phyloP scores from a whole-genome alignment of 306 rosid species.

The Potentilla sterilis region DNA sequence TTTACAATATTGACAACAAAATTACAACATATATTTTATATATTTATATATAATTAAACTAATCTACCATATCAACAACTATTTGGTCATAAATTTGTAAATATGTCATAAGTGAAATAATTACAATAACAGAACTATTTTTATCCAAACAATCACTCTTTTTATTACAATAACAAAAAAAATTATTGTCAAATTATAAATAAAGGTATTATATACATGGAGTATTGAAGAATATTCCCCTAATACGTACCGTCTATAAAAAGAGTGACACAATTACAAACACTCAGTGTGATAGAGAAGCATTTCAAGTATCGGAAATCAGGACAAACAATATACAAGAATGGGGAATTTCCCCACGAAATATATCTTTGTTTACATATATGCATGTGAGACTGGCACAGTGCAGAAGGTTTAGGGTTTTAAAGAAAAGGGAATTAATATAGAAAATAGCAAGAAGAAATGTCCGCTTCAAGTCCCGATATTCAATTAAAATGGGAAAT shows the following conservation, averaged over 20 bases:
- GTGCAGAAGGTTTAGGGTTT: conserved; percentile 15
- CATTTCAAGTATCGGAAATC: neutral
- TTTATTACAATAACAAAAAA: too few relatives aligned
- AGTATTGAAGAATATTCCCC: too few relatives aligned
- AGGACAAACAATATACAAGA: neutral
- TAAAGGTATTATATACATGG: too few relatives aligned
- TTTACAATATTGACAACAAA: too few relatives aligned
- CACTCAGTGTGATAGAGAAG: neutral
- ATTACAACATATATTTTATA: too few relatives aligned
- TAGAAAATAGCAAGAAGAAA: conserved; percentile 18
- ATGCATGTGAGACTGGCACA: conserved; percentile 24
- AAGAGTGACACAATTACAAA: neutral
- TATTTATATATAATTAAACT: too few relatives aligned
- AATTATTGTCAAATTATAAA: too few relatives aligned
- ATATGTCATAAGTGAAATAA: too few relatives aligned
- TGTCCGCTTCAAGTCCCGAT: conserved; percentile 61
- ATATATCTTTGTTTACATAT: neutral
- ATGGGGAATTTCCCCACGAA: neutral
- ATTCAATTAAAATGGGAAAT: conserved; percentile 40
- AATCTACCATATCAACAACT: too few relatives aligned
- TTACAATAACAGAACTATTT: too few relatives aligned
- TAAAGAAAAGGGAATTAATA: neutral
- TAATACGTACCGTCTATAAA: neutral
- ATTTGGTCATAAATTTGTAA: too few relatives aligned
- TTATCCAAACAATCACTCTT: too few relatives aligned